phyloP scores from a whole-genome alignment of 1,139 yeast genomes.

The Kurtzmaniella natalensis region DNA sequence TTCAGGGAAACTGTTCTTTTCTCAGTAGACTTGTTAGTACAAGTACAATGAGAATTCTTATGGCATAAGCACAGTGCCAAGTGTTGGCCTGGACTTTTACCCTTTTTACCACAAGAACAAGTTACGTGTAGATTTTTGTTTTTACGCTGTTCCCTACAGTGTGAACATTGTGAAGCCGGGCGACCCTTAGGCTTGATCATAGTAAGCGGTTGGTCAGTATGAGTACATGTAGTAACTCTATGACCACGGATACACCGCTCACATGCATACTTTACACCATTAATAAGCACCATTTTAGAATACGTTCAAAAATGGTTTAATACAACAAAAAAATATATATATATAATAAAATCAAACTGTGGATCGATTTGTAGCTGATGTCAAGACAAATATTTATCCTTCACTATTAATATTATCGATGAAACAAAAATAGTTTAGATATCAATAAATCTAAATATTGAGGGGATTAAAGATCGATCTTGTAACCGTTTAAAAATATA shows the following conservation, averaged over 20 bases:
- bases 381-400: background rate
- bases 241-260: constrained; percentile 96
- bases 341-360: background rate
- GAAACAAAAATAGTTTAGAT: background rate
- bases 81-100: constrained; percentile 43
- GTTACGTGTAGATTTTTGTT: constrained; percentile 63
- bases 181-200: constrained; percentile 96
- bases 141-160: constrained; percentile 79
- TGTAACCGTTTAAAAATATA: too few relatives aligned
- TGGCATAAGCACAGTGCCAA: constrained; percentile 53
- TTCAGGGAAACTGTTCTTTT: constrained; percentile 9
- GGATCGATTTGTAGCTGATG: background rate
- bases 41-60: constrained; percentile 55
- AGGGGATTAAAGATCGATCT: background rate
- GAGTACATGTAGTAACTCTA: constrained; percentile 89
- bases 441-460: background rate
- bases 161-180: constrained; percentile 88
- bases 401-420: too few relatives aligned
- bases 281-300: constrained; percentile 70
- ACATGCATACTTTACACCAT: constrained; percentile 94
- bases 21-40: constrained; percentile 34
- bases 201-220: constrained; percentile 83
- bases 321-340: background rate
- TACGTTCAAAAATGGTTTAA: background rate
- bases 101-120: constrained; percentile 69